phyloP scores from a whole-genome alignment of 164 flowering plant genomes.

The Kingdonia uniflora region DNA sequence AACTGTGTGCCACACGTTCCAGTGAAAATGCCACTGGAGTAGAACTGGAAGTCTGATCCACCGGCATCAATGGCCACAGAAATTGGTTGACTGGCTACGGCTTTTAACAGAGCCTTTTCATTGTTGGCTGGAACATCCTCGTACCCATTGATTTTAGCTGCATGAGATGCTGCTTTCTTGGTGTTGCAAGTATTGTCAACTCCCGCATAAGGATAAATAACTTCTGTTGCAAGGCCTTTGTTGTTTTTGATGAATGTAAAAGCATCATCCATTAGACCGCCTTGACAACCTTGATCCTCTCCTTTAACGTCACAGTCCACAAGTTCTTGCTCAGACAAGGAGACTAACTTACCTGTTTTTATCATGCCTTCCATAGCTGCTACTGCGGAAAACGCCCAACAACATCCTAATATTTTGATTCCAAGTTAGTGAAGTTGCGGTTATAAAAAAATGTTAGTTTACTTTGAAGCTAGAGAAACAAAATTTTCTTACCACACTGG shows the following conservation, averaged over 20 bases:
- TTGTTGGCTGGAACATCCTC: slow-evolving; percentile 6
- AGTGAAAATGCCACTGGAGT: slow-evolving; percentile 9
- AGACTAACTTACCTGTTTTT: slow-evolving; percentile 1
- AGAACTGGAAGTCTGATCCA: slow-evolving; percentile 2
- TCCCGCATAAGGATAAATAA: slow-evolving; percentile 1
- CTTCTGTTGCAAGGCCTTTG: not conserved
- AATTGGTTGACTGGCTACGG: slow-evolving; percentile 9
- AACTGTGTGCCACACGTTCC: slow-evolving; percentile 6
- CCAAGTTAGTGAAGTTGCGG: not conserved
- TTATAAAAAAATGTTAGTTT: not conserved
- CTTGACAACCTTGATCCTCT: not conserved
- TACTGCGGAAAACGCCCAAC: slow-evolving; percentile 5
- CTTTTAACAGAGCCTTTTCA: slow-evolving; percentile 7
- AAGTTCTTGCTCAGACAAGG: slow-evolving; percentile 1
- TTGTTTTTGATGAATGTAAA: not conserved
- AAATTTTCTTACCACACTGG: slow-evolving; percentile 1
- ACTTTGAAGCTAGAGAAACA: not conserved
- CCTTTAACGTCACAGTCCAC: not conserved
- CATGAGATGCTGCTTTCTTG: not conserved
- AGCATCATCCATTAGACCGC: slow-evolving; percentile 2
- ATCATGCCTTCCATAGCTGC: slow-evolving; percentile 2
- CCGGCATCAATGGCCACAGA: slow-evolving; percentile 8
- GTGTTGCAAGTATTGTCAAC: slow-evolving; percentile 1
- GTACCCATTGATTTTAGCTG: slow-evolving; percentile 7
- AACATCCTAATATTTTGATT: not conserved